phyloP scores from a whole-genome alignment of 2,329 filamentous ascomycete species.

The Herpotrichia juniperi region DNA sequence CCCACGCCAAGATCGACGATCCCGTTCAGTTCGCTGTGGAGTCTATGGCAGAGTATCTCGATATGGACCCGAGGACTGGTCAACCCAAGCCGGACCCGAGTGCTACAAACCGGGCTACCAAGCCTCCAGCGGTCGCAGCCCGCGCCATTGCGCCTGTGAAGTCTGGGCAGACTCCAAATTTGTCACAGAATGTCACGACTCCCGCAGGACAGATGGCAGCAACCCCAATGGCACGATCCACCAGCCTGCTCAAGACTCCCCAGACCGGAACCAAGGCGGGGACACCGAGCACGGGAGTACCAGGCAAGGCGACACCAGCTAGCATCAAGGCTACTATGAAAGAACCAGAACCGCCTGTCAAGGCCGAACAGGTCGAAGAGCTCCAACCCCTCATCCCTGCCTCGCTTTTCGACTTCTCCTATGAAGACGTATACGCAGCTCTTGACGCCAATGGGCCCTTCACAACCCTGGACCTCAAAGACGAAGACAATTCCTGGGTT shows the following conservation, averaged over 20 bases:
- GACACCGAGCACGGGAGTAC: constrained; percentile 40
- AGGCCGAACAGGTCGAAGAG: constrained; percentile 26
- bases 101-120: constrained; percentile 26
- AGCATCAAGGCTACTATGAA: constrained; percentile 34
- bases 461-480: constrained; percentile 41
- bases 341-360: constrained; percentile 23
- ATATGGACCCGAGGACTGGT: constrained; percentile 54
- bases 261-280: constrained; percentile 40
- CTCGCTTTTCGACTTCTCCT: constrained; percentile 38
- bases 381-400: constrained; percentile 31
- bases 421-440: constrained; percentile 39
- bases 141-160: constrained; percentile 35
- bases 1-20: constrained; percentile 61
- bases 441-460: constrained; percentile 39
- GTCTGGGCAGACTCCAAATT: constrained; percentile 40
- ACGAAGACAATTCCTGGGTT: constrained; percentile 41
- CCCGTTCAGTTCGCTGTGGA: constrained; percentile 63
- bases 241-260: constrained; percentile 46
- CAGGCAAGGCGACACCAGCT: constrained; percentile 39
- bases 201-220: constrained; percentile 38
- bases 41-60: constrained; percentile 57
- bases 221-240: constrained; percentile 46
- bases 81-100: constrained; percentile 33
- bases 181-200: constrained; percentile 42
- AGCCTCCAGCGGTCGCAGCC: constrained; percentile 27